Evolutionary conservation across 331 rosid species (phyloP).

Genomic region (Quercus phellos): DNA sequence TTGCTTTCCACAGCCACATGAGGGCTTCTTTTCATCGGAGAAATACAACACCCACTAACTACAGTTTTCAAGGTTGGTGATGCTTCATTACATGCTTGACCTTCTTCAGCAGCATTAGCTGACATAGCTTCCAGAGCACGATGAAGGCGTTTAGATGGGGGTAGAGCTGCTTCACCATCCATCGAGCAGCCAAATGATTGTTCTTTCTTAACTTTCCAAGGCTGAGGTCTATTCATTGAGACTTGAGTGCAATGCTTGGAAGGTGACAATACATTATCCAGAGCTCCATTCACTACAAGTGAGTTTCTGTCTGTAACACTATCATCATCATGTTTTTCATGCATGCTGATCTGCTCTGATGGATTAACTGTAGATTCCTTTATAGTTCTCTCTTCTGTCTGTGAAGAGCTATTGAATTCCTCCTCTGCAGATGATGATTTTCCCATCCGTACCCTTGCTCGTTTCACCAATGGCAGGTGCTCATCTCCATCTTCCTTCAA

Average conservation of each 20-base stretch:
- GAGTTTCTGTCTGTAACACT: slow-evolving; percentile 41
- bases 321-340: slow-evolving; percentile 40
- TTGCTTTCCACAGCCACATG: slow-evolving; percentile 25
- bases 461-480: slow-evolving; percentile 89
- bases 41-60: slow-evolving; percentile 22
- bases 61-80: slow-evolving; percentile 32
- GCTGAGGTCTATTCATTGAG: slow-evolving; percentile 38
- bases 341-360: slow-evolving; percentile 23
- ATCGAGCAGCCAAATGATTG: slow-evolving; percentile 57
- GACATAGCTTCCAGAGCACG: slow-evolving; percentile 99
- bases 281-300: slow-evolving; percentile 30
- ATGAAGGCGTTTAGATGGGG: slow-evolving; percentile 93
- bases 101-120: slow-evolving; percentile 84
- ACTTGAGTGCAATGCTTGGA: slow-evolving; percentile 33
- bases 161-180: slow-evolving; percentile 85
- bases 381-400: slow-evolving; percentile 35
- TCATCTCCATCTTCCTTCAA: slow-evolving; percentile 85
- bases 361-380: slow-evolving; percentile 42
- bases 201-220: slow-evolving; percentile 49
- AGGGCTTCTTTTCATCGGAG: slow-evolving; percentile 27
- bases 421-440: slow-evolving; percentile 50
- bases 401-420: slow-evolving; percentile 38
- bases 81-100: slow-evolving; percentile 36
- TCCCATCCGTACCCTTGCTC: slow-evolving; percentile 92
- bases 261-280: slow-evolving; percentile 37